Base-by-base conservation (phyloP, 345 rosid species). In the Acer yangbiense region DNA sequence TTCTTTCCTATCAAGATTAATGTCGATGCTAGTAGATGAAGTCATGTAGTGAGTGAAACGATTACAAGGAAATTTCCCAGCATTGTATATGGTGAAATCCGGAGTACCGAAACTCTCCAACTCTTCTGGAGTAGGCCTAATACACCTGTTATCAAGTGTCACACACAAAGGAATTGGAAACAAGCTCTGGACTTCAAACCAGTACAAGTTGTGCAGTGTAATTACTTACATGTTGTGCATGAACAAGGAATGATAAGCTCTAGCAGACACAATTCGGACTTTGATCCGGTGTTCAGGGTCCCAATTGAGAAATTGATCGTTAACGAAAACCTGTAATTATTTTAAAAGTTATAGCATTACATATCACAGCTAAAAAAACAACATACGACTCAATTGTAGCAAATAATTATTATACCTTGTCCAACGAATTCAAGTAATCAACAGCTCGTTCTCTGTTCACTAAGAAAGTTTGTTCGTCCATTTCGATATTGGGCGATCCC, bases 41-140 rank as follows among this genome's bases (percentile, higher is more conserved):
- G 99, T 93, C 99, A 95, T 95, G 87, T 93, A 87, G 80, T 93
- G 98, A 55, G 99, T 95, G 85, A 88, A 95, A 83, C 98, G 98
- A 72, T 95, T 95, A 83, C 99, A 95, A 10, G 98, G 98, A 87
- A 93, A 95, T 90, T 88, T 93, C 70, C 99, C 99, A 48, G 99
- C 99, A 83, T 95, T 95, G 96, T 92, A 93, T 73, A 93, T 93
- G 57, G 98, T 95, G 89, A 95, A 95, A 84, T 95, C 99, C 74
- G 99, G 98, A 75, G 97, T 90, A 72, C 99, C 99, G 3, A 95
- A 95, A 79, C 87, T 79, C 94, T 95, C 98, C 77, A 93, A 92
- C 92, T 95, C 99, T 83, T 93, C 94, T 57, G 84, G 85, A 74
- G 99, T 95, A 82, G 97, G 92, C 68, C 98, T 95, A 80, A 95